phyloP scores from a whole-genome alignment of 108 stramenopile genomes.

The Stephanodiscus triporus region DNA sequence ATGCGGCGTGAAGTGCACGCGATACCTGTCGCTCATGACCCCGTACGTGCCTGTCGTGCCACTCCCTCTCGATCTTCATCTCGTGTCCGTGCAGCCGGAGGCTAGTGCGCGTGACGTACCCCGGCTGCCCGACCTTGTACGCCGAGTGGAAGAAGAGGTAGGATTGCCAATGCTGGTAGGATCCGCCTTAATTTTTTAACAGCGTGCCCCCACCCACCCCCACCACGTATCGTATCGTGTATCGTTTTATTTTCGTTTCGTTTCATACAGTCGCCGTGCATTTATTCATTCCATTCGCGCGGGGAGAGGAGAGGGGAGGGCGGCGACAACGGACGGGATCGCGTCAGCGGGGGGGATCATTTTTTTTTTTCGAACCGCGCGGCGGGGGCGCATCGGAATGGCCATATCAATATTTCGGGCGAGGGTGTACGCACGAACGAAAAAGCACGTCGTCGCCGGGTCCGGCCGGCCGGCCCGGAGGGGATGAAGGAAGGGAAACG shows the following conservation, averaged over 20 bases:
- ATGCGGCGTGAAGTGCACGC: constrained; percentile 82
- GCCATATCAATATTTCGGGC: too few relatives aligned
- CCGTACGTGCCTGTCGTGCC: constrained; percentile 41
- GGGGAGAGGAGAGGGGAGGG: too few relatives aligned
- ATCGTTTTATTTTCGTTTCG: too few relatives aligned
- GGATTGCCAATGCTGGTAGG: constrained; percentile 86
- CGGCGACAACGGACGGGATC: too few relatives aligned
- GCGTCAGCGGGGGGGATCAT: too few relatives aligned
- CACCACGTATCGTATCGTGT: neutral
- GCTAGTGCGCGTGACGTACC: constrained; percentile 82
- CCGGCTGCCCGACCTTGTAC: constrained; percentile 66
- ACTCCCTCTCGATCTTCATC: constrained; percentile 15
- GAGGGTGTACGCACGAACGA: too few relatives aligned
- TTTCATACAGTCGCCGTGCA: too few relatives aligned
- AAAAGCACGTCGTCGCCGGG: too few relatives aligned
- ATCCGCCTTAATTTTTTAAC: neutral
- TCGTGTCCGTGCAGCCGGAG: constrained; percentile 66
- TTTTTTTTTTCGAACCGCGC: too few relatives aligned
- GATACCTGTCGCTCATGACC: constrained; percentile 55
- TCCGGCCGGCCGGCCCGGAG: too few relatives aligned
- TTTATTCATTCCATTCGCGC: too few relatives aligned
- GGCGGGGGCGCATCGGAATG: too few relatives aligned
- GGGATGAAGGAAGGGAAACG: neutral
- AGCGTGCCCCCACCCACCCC: neutral
- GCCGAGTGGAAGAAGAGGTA: constrained; percentile 84